Percentiles rank a stretch among this genome's conserved stretches.
phyloP scores from a whole-genome alignment of 192 early-diverging fungal species.

The Podochytrium sp. region DNA sequence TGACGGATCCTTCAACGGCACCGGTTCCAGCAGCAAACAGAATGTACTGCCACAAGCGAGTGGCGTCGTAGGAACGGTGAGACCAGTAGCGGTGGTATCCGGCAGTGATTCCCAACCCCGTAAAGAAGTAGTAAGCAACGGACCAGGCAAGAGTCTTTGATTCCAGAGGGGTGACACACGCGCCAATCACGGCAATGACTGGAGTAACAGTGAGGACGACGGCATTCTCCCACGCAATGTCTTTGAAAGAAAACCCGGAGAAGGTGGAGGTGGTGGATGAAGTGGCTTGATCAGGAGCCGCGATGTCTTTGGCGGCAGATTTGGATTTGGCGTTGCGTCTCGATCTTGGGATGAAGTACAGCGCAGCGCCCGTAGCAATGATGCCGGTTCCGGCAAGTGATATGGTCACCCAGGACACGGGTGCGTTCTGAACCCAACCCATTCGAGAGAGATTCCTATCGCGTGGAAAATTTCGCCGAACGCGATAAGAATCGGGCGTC shows the following conservation, averaged over 20 bases:
- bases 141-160: slow-evolving; percentile 76
- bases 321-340: no score
- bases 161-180: slow-evolving; percentile 69
- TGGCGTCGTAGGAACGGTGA: slow-evolving; percentile 55
- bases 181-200: slow-evolving; percentile 77
- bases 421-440: no score
- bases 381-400: no score
- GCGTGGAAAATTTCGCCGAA: no score
- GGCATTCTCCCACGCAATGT: slow-evolving; percentile 40
- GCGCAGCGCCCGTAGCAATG: no score
- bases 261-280: no score
- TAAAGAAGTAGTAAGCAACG: slow-evolving; percentile 72
- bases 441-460: no score
- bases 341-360: no score
- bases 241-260: slow-evolving; percentile 5
- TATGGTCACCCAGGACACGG: no score
- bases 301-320: no score
- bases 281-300: no score
- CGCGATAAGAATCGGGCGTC: no score
- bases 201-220: slow-evolving; percentile 57
- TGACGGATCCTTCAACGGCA: slow-evolving; percentile 54
- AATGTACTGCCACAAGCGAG: slow-evolving; percentile 36
- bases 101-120: slow-evolving; percentile 78
- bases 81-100: slow-evolving; percentile 62
- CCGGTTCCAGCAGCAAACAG: slow-evolving; percentile 47